These are phyloP conservation scores for Aureococcus anophagefferens DNA, from an alignment of 108 stramenopile genomes.

Conservation along the genomic window DNA sequence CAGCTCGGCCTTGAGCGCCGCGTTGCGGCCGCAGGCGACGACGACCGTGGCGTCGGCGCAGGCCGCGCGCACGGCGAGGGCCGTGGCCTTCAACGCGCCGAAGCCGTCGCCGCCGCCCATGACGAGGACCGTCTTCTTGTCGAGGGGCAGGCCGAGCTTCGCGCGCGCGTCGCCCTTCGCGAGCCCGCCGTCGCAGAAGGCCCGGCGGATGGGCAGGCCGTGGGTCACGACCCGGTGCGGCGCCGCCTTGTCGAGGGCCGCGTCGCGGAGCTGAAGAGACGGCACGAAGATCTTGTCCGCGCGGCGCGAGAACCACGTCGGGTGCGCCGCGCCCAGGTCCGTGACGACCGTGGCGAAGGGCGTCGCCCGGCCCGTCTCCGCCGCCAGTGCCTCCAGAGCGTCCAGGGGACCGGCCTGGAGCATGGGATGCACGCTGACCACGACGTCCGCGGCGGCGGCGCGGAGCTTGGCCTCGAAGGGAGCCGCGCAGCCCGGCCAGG, in stretches of 20 bases:
- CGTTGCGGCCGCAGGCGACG: constrained; percentile 86
- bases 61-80: constrained; percentile 48
- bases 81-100: constrained; percentile 64
- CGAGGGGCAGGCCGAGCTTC: constrained; percentile 45
- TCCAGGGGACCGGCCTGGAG: constrained; percentile 84
- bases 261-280: constrained; percentile 47
- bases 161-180: constrained; percentile 23
- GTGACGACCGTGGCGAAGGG: constrained; percentile 84
- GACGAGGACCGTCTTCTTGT: constrained; percentile 47
- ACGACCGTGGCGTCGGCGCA: constrained; percentile 69
- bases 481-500: background rate
- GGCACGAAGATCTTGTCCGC: constrained; percentile 79
- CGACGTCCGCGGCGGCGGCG: constrained; percentile 67
- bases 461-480: constrained; percentile 15
- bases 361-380: constrained; percentile 39
- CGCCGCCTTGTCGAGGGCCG: constrained; percentile 60
- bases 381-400: constrained; percentile 59
- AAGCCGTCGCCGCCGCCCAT: constrained; percentile 95
- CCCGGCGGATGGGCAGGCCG: constrained; percentile 85
- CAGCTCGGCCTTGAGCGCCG: constrained; percentile 53
- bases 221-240: constrained; percentile 62
- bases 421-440: constrained; percentile 84
- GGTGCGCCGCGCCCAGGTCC: constrained; percentile 84
- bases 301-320: constrained; percentile 77
- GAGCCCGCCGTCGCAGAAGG: constrained; percentile 40